These are phyloP conservation scores for Nissolia schottii DNA, from an alignment of 306 rosid genomes.

Conservation along the genomic window DNA sequence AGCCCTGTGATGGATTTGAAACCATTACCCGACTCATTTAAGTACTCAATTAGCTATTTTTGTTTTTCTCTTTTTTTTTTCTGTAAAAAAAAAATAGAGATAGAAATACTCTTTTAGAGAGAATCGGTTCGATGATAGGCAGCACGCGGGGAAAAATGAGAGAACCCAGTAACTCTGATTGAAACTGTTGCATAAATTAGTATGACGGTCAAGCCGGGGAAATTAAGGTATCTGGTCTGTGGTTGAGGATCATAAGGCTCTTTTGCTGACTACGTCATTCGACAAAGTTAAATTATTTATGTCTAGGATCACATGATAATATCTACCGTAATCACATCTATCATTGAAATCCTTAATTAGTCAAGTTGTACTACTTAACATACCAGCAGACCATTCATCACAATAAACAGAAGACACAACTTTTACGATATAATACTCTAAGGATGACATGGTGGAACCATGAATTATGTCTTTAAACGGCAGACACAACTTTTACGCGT, in stretches of 20 bases:
- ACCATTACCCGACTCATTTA: no score
- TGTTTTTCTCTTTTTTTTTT: no score
- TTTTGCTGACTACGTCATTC: neutral
- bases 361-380: constrained; percentile 4
- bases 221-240: neutral
- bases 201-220: neutral
- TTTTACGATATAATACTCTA: no score
- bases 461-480: neutral
- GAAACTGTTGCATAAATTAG: neutral
- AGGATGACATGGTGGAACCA: neutral
- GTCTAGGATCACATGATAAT: neutral
- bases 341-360: neutral
- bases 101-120: no score
- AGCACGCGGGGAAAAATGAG: no score
- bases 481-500: neutral
- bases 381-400: neutral
- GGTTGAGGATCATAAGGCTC: neutral
- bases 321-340: neutral
- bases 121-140: no score
- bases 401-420: neutral
- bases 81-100: no score
- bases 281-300: neutral
- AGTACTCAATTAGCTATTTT: no score
- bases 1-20: no score
- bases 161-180: no score